Evolutionary conservation across 108 stramenopile genomes (phyloP).

Genomic region (Cyclostephanos tholiformis): DNA sequence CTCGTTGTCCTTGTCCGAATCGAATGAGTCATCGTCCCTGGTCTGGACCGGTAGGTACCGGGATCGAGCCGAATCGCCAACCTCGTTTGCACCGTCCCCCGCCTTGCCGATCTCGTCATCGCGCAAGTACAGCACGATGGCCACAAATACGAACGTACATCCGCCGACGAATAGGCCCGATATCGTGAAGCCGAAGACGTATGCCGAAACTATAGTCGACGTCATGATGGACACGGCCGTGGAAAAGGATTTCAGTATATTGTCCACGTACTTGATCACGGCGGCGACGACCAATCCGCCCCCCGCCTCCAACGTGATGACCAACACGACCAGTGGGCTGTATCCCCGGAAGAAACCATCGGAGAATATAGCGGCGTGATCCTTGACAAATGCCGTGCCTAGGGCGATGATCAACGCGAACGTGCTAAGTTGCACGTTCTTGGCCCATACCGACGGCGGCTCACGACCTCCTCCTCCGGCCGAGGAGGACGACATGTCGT

Average conservation of each 20-base stretch:
- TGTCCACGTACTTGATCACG: slow-evolving; percentile 87
- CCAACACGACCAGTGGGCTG: slow-evolving; percentile 79
- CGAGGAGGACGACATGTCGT: too few relatives aligned
- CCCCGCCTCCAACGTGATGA: slow-evolving; percentile 89
- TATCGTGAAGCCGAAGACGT: too few relatives aligned
- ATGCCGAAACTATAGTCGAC: slow-evolving; percentile 50
- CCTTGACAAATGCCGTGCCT: slow-evolving; percentile 75
- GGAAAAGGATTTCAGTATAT: slow-evolving; percentile 80
- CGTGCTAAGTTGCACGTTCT: slow-evolving; percentile 97
- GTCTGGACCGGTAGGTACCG: too few relatives aligned
- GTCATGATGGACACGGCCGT: slow-evolving; percentile 59
- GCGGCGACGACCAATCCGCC: slow-evolving; percentile 79
- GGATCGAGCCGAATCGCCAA: too few relatives aligned
- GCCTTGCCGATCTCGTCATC: slow-evolving; percentile 7
- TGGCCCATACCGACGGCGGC: slow-evolving; percentile 85
- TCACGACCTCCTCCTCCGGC: slow-evolving; percentile 13
- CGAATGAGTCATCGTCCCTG: too few relatives aligned
- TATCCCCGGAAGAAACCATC: slow-evolving; percentile 93
- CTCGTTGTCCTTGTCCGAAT: too few relatives aligned
- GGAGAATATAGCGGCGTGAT: slow-evolving; percentile 55
- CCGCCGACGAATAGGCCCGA: slow-evolving; percentile 35
- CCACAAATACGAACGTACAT: slow-evolving; percentile 32
- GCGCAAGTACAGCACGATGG: slow-evolving; percentile 36
- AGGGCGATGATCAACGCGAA: slow-evolving; percentile 83
- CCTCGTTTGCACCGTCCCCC: too few relatives aligned